phyloP scores from a whole-genome alignment of 768 basidiomycete genomes.

The Panellus pusillus region DNA sequence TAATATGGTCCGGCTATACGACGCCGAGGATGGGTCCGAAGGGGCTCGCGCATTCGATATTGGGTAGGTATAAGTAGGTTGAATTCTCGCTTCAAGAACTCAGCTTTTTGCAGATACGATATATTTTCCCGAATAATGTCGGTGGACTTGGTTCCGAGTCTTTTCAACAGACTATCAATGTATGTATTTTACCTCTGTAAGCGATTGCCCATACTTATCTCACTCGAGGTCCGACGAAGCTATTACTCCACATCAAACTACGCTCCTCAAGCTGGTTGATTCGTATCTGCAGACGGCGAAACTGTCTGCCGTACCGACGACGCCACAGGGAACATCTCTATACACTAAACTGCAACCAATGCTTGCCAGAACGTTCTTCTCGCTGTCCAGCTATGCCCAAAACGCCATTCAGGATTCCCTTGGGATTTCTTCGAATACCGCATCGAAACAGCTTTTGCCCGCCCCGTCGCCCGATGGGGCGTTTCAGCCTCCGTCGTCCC shows the following conservation, averaged over 20 bases:
- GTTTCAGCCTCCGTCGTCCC: constrained; percentile 13
- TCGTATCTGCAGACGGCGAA: constrained; percentile 69
- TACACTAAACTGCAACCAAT: constrained; percentile 53
- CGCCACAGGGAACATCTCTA: constrained; percentile 31
- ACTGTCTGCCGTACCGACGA: constrained; percentile 26
- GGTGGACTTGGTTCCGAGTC: constrained; percentile 51
- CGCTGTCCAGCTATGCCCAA: constrained; percentile 59
- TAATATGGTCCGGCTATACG: constrained; percentile 67
- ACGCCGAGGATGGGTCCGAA: constrained; percentile 63
- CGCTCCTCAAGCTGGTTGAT: constrained; percentile 85
- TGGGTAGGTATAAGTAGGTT: constrained; percentile 47
- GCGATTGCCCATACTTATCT: constrained; percentile 8
- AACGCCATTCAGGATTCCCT: constrained; percentile 50
- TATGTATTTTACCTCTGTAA: constrained; percentile 36
- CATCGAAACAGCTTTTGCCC: constrained; percentile 4
- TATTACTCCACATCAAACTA: constrained; percentile 82
- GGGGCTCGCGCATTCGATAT: constrained; percentile 73
- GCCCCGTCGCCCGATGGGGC: constrained; percentile 2
- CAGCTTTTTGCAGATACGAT: constrained; percentile 43
- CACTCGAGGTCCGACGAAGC: constrained; percentile 60
- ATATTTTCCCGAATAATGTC: constrained; percentile 67
- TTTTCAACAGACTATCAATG: constrained; percentile 65
- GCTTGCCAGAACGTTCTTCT: constrained; percentile 60
- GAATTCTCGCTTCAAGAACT: constrained; percentile 1
- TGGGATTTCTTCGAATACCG: constrained; percentile 24